Evolutionary conservation across 495 filamentous ascomycete genomes (phyloP), one percentile per base, ranked within the genome.

Genomic region (Bathelium albidoporum): DNA sequence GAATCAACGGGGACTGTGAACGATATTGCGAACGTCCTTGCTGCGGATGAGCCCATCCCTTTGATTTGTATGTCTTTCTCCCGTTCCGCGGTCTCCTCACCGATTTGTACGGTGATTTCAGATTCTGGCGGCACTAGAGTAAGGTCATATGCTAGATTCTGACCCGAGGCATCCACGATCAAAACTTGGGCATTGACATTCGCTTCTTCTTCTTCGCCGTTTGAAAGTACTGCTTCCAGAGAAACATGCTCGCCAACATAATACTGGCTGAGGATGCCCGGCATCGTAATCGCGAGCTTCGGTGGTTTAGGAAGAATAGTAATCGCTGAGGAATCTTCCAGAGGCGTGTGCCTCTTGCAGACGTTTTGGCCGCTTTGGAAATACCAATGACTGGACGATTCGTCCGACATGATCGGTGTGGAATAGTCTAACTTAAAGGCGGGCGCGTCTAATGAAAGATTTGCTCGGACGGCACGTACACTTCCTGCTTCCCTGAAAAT

Each of bases 271-370:
- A 78, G 77, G 53, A 87, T 74, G 53, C 83, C 80, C 1, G 81
- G 76, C 24, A 88, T 73, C 29, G 77, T 79, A 36, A 97, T 81
- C 64, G 88, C 83, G 74, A 99, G 86, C 72, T 97, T 97, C 0
- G 94, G 94, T 44, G 94, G 94, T 70, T 94, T 88, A 3, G 93
- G 94, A 62, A 90, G 78, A 36, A 97, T 85, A 55, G 82, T 88
- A 32, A 87, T 80, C 66, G 75, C 66, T 20, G 78, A 76, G 12
- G 81, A 76, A 39, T 82, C 76, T 28, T 68, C 64, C 44, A 81
- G 75, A 26, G 79, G 74, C 2, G 87, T 53, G 36, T 72, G 78
- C 66, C 78, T 82, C 32, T 75, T 76, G 16, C 58, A 66, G 31
- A 75, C 60, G 16, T 62, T 67, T 10, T 65, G 62, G 18, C 31